A percentile compares a stretch with the other conserved stretches of the same genome.
These are phyloP conservation scores for Microcera coccophila DNA, from an alignment of 2,329 filamentous ascomycete genomes.

Conservation along the genomic window DNA sequence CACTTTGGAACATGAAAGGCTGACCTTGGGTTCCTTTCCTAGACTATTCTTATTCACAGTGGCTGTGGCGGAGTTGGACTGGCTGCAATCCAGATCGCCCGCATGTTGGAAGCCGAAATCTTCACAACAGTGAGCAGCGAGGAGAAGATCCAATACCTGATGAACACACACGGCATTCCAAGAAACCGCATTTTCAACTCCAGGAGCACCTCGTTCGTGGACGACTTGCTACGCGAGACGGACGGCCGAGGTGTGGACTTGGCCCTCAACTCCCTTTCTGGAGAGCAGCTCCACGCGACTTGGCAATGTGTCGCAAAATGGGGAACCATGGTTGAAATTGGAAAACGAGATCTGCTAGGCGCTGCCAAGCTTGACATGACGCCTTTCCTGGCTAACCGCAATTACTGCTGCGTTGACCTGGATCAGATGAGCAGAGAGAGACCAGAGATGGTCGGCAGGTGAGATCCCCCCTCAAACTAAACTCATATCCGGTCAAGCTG, in stretches of 20 bases:
- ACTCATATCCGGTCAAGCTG: no score
- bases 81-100: conserved; percentile 26
- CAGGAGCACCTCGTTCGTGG: conserved; percentile 24
- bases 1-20: no score
- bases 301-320: conserved; percentile 35
- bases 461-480: no score
- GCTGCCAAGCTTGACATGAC: conserved; percentile 41
- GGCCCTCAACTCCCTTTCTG: conserved; percentile 30
- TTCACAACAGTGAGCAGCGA: conserved; percentile 26
- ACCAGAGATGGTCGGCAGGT: no score
- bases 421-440: not conserved
- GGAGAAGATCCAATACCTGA: conserved; percentile 28
- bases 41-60: conserved; percentile 31
- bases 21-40: no score
- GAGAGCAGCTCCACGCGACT: conserved; percentile 28
- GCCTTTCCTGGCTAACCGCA: conserved; percentile 35
- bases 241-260: conserved; percentile 29
- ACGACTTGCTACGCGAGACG: conserved; percentile 22
- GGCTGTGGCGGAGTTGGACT: conserved; percentile 28
- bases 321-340: conserved; percentile 36
- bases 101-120: conserved; percentile 19
- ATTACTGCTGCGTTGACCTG: conserved; percentile 11
- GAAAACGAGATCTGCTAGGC: conserved; percentile 32
- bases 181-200: conserved; percentile 27
- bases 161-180: conserved; percentile 14